A percentile compares a stretch with the other conserved stretches of the same genome.
Conservation (phyloP, 2,329 filamentous ascomycete species). For the Pseudopyricularia cyperi region DNA sequence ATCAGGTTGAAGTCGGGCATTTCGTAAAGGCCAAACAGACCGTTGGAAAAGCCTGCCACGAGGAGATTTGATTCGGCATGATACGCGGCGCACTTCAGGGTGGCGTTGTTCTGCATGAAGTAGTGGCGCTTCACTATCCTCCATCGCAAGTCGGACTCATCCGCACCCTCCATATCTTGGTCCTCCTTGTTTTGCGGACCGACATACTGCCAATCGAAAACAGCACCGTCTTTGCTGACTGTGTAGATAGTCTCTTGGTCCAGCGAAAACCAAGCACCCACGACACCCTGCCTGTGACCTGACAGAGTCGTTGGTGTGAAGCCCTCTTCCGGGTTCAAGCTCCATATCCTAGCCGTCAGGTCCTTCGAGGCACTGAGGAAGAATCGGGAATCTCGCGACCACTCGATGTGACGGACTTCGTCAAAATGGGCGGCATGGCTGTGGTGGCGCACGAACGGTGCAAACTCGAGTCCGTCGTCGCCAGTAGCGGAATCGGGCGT, state of each 20-base stretch:
- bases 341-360: constrained; percentile 90
- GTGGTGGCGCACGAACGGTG: constrained; percentile 82
- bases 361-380: constrained; percentile 89
- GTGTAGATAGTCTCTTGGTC: constrained; percentile 95
- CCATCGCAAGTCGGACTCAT: constrained; percentile 64
- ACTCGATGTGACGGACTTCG: constrained; percentile 72
- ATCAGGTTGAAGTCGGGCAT: constrained; percentile 93
- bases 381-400: constrained; percentile 93
- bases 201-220: constrained; percentile 87
- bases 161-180: constrained; percentile 46
- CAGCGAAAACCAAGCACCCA: constrained; percentile 93
- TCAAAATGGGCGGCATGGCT: constrained; percentile 85
- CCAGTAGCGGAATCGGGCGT: constrained; percentile 68
- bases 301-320: constrained; percentile 83
- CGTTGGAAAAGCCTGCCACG: constrained; percentile 93
- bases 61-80: constrained; percentile 79
- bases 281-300: constrained; percentile 79
- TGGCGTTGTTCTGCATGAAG: constrained; percentile 82
- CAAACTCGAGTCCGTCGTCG: constrained; percentile 65
- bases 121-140: constrained; percentile 83
- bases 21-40: constrained; percentile 87
- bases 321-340: constrained; percentile 70
- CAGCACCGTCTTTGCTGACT: constrained; percentile 89
- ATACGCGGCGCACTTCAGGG: constrained; percentile 81
- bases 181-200: constrained; percentile 40